Conservation (phyloP, 2,329 filamentous ascomycete genomes). For the Sphaerostilbella broomeana region DNA sequence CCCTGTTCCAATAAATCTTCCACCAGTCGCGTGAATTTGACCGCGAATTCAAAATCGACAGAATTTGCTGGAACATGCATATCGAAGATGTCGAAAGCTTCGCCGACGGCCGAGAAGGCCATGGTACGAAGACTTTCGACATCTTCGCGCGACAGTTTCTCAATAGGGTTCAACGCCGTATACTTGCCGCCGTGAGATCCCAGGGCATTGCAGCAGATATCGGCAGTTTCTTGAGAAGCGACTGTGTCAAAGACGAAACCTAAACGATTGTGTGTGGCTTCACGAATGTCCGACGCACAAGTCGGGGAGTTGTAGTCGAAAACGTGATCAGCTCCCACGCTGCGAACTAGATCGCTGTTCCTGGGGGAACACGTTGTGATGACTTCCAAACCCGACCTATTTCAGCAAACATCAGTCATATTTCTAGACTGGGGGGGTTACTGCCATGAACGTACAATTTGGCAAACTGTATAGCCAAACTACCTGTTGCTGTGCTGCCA, state of each 20-base stretch:
- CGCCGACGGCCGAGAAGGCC: conserved; percentile 36
- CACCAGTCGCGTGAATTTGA: conserved; percentile 31
- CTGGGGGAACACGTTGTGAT: conserved; percentile 33
- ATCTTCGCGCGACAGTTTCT: conserved; percentile 24
- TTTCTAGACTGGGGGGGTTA: no score
- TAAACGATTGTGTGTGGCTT: conserved; percentile 2
- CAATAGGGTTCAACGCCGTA: conserved; percentile 32
- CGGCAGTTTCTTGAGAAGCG: conserved; percentile 13
- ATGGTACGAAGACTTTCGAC: conserved; percentile 32
- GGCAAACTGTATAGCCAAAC: conserved; percentile 42
- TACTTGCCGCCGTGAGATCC: conserved; percentile 30
- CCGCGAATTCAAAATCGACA: conserved; percentile 30
- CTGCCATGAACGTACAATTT: conserved; percentile 23
- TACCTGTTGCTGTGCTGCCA: conserved; percentile 49
- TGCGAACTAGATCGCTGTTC: conserved; percentile 30
- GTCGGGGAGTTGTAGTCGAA: conserved; percentile 39
- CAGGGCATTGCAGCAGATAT: conserved; percentile 27
- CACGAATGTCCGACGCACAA: conserved; percentile 20
- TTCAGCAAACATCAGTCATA: not conserved
- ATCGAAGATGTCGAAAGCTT: conserved; percentile 24
- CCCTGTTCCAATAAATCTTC: conserved; percentile 29
- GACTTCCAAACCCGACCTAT: conserved; percentile 31
- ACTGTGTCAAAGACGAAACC: conserved; percentile 7
- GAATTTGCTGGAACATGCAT: conserved; percentile 17
- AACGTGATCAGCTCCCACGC: conserved; percentile 38